Conservation (phyloP, 106 monocot species). For the Hemerocallis citrina region DNA sequence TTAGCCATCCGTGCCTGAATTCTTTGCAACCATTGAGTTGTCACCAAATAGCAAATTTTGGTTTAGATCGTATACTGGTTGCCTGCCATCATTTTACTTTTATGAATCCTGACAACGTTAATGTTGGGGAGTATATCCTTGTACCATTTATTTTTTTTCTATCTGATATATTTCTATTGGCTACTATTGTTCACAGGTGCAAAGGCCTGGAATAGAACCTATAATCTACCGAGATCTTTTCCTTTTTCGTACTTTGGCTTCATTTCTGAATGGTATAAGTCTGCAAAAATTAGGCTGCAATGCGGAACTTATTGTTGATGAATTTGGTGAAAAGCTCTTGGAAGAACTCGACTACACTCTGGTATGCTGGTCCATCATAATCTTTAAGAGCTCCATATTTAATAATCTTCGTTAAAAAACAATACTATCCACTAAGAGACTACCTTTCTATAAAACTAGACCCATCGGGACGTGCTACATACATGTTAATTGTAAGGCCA, state of each 20-base stretch:
- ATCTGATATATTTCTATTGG: neutral
- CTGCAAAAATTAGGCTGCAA: slow-evolving; percentile 97
- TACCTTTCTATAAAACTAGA: too few species aligned
- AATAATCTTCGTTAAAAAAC: too few species aligned
- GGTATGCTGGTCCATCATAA: slow-evolving; percentile 40
- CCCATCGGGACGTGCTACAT: too few species aligned
- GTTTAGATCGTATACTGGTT: too few species aligned
- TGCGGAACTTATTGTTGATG: slow-evolving; percentile 99
- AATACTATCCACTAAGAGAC: too few species aligned
- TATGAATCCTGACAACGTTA: neutral
- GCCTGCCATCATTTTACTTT: neutral
- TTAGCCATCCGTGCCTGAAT: too few species aligned
- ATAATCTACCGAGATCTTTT: slow-evolving; percentile 98
- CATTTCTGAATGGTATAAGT: slow-evolving; percentile 96
- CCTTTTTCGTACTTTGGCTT: slow-evolving; percentile 91
- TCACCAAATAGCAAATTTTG: too few species aligned
- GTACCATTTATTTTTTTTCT: neutral
- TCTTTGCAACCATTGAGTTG: too few species aligned
- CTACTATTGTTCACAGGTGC: slow-evolving; percentile 48
- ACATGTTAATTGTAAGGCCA: too few species aligned
- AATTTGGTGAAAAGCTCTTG: slow-evolving; percentile 97
- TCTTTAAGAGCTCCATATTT: too few species aligned
- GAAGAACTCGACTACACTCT: slow-evolving; percentile 97
- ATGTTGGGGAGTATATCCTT: neutral
- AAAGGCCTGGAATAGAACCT: slow-evolving; percentile 91